Base-by-base conservation (phyloP, 495 filamentous ascomycete genomes). In the Penicillium coffeae region DNA sequence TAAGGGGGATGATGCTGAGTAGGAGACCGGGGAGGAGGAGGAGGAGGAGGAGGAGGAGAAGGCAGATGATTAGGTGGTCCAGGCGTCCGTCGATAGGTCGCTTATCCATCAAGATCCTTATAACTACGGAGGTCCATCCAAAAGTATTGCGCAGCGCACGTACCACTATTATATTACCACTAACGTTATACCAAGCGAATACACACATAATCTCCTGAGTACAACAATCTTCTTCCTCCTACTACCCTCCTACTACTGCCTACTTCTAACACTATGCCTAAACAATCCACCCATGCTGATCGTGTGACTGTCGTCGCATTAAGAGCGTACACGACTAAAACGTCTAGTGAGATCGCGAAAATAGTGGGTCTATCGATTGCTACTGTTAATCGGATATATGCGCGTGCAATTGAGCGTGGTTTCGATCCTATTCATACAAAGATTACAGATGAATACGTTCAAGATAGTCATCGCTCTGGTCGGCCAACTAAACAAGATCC, bases 111-210 rank as follows among this genome's bases (percentile, higher is more conserved):
- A n/a, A n/a, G n/a, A n/a, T n/a, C n/a, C n/a, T n/a, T n/a, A n/a
- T n/a, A n/a, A n/a, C n/a, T 38, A 38, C 35, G 35, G 35, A 38
- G 35, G 35, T 38, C 35, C 35, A 38, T 38, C 16, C 16, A n/a
- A 38, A 38, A 38, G 35, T 14, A 38, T 14, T 38, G 16, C 13
- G 35, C 35, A 38, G 35, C 35, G 35, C 35, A 38, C 16, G 13
- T n/a, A 38, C 35, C 35, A 38, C 13, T 13, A 38, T 14, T 38
- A 38, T 38, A 14, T 38, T 38, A 38, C 35, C 35, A 38, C 35
- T 38, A 38, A 4, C 16, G 13, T 38, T 18, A 14, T 38, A 38
- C 35, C 35, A 38, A 38, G 35, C 35, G 35, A 38, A 38, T 38
- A 38, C 35, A 38, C 35, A 38, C 35, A n/a, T n/a, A 38, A 30